These are phyloP conservation scores for Lentinus brumalis DNA, from an alignment of 768 basidiomycete species.

Conservation along the genomic window DNA sequence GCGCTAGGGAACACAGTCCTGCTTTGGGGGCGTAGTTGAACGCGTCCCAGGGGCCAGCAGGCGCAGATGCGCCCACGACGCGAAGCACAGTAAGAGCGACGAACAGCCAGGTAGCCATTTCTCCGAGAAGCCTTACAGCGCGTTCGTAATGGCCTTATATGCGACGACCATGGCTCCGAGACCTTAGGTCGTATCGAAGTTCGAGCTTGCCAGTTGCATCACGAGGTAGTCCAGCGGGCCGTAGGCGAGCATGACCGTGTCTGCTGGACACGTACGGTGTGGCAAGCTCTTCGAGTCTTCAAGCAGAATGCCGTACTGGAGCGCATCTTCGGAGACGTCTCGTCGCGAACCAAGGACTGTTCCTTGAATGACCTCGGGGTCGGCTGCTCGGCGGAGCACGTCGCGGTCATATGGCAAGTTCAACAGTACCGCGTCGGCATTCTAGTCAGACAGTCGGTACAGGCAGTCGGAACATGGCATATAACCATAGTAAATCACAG, in stretches of 20 bases:
- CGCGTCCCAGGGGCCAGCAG: slow-evolving; percentile 51
- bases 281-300: neutral
- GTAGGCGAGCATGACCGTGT: slow-evolving; percentile 1
- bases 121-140: neutral
- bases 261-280: slow-evolving; percentile 14
- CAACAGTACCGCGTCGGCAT: no score
- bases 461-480: no score
- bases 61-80: slow-evolving; percentile 33
- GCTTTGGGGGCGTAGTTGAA: slow-evolving; percentile 52
- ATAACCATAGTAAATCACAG: no score
- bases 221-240: slow-evolving; percentile 17
- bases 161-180: neutral
- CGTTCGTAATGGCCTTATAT: neutral
- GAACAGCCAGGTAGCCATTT: slow-evolving; percentile 6
- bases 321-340: no score
- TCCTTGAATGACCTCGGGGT: no score
- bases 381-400: no score
- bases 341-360: no score
- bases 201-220: neutral
- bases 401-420: no score
- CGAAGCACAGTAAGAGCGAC: neutral
- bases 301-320: no score
- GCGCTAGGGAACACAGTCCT: slow-evolving; percentile 47
- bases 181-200: neutral
- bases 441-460: no score